A percentile compares a stretch with the other conserved stretches of the same genome.
phyloP scores from a whole-genome alignment of 1,139 yeast species.

The Pichia kudriavzevii region DNA sequence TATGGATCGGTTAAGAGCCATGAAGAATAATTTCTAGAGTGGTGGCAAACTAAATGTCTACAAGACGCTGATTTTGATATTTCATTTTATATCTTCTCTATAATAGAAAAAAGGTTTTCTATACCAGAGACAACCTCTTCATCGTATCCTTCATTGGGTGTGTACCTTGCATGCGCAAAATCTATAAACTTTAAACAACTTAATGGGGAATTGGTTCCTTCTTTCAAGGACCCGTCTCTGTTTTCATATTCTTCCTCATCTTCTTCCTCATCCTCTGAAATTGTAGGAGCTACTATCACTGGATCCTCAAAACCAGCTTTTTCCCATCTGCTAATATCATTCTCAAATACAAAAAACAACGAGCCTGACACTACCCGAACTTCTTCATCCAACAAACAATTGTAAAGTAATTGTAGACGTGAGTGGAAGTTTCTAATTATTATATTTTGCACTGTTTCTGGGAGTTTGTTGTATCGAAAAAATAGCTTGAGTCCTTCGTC shows the following conservation, averaged over 20 bases:
- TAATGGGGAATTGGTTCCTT: conserved; percentile 26
- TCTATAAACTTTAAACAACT: conserved; percentile 68
- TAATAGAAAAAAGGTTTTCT: conserved; percentile 41
- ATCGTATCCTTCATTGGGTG: conserved; percentile 63
- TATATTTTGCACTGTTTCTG: conserved; percentile 27
- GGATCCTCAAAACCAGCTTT: conserved; percentile 27
- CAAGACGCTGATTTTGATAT: neutral
- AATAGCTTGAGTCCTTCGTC: conserved; percentile 44
- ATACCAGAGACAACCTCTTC: conserved; percentile 63
- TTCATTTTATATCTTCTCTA: conserved; percentile 16
- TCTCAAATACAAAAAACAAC: conserved; percentile 67
- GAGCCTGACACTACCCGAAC: conserved; percentile 70
- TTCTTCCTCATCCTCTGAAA: conserved; percentile 27
- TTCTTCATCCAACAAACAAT: conserved; percentile 55
- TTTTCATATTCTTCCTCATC: conserved; percentile 22
- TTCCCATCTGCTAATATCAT: conserved; percentile 47
- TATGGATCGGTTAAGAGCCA: conserved; percentile 41
- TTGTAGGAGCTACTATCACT: conserved; percentile 31
- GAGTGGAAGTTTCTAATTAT: conserved; percentile 39
- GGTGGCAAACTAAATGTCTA: neutral
- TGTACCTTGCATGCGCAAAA: conserved; percentile 76
- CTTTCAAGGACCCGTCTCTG: conserved; percentile 23
- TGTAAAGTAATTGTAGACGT: conserved; percentile 57
- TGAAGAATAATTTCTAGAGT: conserved; percentile 39
- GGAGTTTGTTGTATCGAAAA: conserved; percentile 35